Base-by-base conservation (phyloP, 768 basidiomycete genomes). In the Tulasnella sp. region DNA sequence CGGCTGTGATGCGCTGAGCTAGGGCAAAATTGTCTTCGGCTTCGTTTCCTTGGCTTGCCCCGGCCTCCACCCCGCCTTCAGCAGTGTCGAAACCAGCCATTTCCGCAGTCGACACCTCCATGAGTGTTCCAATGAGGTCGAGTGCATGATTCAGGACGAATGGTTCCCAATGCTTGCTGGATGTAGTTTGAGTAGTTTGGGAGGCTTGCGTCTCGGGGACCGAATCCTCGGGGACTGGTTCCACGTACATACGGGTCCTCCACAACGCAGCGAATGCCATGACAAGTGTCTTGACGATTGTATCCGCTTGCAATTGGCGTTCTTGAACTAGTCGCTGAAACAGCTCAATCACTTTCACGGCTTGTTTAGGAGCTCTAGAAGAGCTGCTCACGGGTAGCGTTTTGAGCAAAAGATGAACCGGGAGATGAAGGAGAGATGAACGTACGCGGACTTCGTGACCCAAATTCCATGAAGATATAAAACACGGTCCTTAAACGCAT, bases 1-100 rank as follows among this genome's bases (percentile, higher is more conserved):
- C 89, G 0, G 96, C 96, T 1, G 93, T 93, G 83, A 99, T 98
- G 34, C 89, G 88, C 84, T 93, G 92, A 6, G 93, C 94, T 18
- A 95, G 87, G 83, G 92, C 91, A 48, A 88, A 85, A 80, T 90
- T 89, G 71, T 44, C 71, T 36, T 80, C 77, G 38, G 86, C 86
- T 3, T 84, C 86, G 7, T 42, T 48, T 8, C 40, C 24, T 18
- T 48, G 46, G 14, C 7, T 48, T n/a, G 36, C 21, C 1, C 27
- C n/a, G 36, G 18, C 36, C 36, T 76, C 10, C 9, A 19, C 38
- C 24, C 14, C 27, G 39, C 38, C 73, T 7, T 74, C 73, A 24
- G 7, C 40, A 8, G 36, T 27, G 87, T 12, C 89, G 88, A 0
- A 88, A 86, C 42, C 89, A 89, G 74, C 87, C 36, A 95, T 88